Conservation (phyloP, 2,329 filamentous ascomycete species). For the Colletotrichum aenigma region DNA sequence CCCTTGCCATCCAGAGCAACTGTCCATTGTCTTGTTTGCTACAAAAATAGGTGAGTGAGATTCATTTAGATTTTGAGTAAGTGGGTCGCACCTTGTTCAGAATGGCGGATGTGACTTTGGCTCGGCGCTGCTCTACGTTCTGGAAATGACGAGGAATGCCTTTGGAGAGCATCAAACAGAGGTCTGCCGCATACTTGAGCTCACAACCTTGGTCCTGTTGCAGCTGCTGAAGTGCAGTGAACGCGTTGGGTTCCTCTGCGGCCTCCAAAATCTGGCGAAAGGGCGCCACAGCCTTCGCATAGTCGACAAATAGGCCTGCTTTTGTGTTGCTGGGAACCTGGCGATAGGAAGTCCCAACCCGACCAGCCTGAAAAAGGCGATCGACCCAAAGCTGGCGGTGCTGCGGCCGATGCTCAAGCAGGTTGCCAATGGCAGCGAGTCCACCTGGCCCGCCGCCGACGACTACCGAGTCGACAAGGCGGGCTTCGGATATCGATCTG, state of each 20-base stretch:
- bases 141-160: background rate
- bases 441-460: background rate
- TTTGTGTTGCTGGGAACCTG: background rate
- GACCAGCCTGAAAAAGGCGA: background rate
- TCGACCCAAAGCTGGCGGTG: background rate
- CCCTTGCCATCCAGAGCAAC: background rate
- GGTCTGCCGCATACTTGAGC: background rate
- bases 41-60: background rate
- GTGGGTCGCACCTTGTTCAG: background rate
- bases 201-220: background rate
- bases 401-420: background rate
- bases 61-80: background rate
- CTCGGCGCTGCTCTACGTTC: background rate
- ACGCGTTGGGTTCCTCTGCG: background rate
- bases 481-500: background rate
- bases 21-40: background rate
- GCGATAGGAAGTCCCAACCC: background rate
- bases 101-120: background rate
- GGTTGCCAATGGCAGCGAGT: background rate
- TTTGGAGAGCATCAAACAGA: background rate
- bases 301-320: background rate
- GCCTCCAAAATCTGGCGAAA: background rate
- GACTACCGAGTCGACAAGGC: background rate
- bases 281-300: background rate
- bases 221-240: background rate